Evolutionary conservation across 2,329 filamentous ascomycete genomes (phyloP), one percentile per base, ranked within the genome.

Genomic region (Elsinoe australis): DNA sequence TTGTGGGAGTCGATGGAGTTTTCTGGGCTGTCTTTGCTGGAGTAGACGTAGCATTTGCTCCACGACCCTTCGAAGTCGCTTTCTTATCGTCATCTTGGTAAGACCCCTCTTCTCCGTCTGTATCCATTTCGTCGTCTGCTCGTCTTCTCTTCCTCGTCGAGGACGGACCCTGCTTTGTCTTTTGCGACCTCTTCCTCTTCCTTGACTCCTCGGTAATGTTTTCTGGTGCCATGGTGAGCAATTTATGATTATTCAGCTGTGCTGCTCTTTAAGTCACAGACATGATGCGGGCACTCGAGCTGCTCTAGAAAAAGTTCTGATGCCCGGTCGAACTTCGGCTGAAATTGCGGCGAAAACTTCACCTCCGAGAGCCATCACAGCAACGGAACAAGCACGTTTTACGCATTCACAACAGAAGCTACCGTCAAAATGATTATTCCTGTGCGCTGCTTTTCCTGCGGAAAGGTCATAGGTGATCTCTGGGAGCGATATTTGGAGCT

Each of bases 371-470:
- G 12, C 39, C 26, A 32, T 26, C 21, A 44, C 39, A n/a, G n/a
- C n/a, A n/a, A n/a, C n/a, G n/a, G n/a, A n/a, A n/a, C n/a, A n/a
- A n/a, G n/a, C 26, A 6, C 26, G 26, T 29, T 31, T 32, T 15
- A 10, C 8, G 15, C 22, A n/a, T n/a, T 32, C 22, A 26, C 24
- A 26, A 18, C 8, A 18, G 18, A 28, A 12, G 31, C 36, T n/a
- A 46, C 47, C 46, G 52, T 38, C 71, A 84, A 70, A 50, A 98
- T 98, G 92, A 98, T 98, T 70, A 96, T 98, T 58, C 92, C 92
- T 2, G 87, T 98, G 56, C 87, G 92, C 58, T 98, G 92, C 73
- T 98, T 98, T 71, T 96, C 92, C 51, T 98, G 92, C 69, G 92
- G 92, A 68, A 98, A 98, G 86, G 92, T 98, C 65, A 87, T 89